Conservation (phyloP, 2,329 filamentous ascomycete genomes). For the Diaporthe sp. region DNA sequence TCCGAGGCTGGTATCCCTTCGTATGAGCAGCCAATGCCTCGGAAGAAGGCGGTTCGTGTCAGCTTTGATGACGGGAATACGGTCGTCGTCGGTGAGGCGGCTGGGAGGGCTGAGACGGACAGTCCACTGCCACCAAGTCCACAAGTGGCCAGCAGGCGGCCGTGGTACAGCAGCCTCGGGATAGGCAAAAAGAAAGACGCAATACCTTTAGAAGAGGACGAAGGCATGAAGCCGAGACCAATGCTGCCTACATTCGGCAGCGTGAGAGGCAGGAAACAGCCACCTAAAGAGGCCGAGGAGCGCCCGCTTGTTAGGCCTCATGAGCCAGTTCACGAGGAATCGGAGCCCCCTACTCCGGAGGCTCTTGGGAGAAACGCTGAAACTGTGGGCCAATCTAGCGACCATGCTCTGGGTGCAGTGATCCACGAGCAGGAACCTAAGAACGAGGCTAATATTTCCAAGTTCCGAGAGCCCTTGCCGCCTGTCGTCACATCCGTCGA, state of each 20-base stretch:
- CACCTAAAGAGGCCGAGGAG: constrained; percentile 68
- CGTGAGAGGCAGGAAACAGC: constrained; percentile 73
- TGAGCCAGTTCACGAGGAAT: constrained; percentile 51
- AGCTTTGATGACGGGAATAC: constrained; percentile 83
- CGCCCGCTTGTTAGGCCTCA: constrained; percentile 70
- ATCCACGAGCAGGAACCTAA: constrained; percentile 69
- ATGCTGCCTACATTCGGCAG: constrained; percentile 83
- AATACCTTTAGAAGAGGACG: constrained; percentile 69
- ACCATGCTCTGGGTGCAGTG: constrained; percentile 70
- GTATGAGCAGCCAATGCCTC: constrained; percentile 56
- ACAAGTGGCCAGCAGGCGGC: constrained; percentile 54
- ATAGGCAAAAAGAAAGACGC: constrained; percentile 66
- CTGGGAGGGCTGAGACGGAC: constrained; percentile 54
- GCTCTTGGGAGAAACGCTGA: constrained; percentile 4
- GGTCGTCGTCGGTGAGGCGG: constrained; percentile 66
- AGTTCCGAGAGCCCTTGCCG: constrained; percentile 75
- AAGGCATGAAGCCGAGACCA: constrained; percentile 81
- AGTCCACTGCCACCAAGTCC: constrained; percentile 57
- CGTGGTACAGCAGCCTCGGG: constrained; percentile 67
- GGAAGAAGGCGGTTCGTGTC: constrained; percentile 78
- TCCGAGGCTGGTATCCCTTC: constrained; percentile 50
- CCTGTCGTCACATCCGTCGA: constrained; percentile 80
- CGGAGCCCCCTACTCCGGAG: constrained; percentile 45
- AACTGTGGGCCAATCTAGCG: constrained; percentile 68
- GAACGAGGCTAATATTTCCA: constrained; percentile 69